phyloP scores from a whole-genome alignment of 495 filamentous ascomycete genomes.

The Hypoxylon cercidicola region DNA sequence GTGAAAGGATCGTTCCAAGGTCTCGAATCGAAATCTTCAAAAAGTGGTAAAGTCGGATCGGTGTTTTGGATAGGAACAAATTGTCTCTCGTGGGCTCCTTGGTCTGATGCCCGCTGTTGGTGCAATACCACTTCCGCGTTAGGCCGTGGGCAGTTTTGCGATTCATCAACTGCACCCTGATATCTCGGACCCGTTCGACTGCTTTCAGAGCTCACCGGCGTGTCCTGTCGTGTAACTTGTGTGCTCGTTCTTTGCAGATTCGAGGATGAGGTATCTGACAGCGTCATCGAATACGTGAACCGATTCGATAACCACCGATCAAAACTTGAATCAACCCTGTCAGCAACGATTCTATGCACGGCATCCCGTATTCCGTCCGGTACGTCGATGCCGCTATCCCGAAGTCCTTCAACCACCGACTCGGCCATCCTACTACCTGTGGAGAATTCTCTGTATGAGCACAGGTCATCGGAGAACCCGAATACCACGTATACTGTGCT shows the following conservation, averaged over 20 bases:
- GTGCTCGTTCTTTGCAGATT: neutral
- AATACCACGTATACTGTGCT: slow-evolving; percentile 27
- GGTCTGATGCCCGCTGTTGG: neutral
- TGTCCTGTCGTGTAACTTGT: neutral
- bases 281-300: neutral
- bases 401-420: slow-evolving; percentile 5
- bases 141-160: neutral
- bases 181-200: neutral
- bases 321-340: slow-evolving; percentile 1
- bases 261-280: neutral
- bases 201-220: neutral
- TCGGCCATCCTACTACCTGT: neutral
- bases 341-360: slow-evolving; percentile 1
- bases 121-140: neutral
- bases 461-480: slow-evolving; percentile 32
- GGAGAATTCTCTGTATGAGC: slow-evolving; percentile 21
- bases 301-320: slow-evolving; percentile 5
- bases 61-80: neutral
- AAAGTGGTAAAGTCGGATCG: neutral
- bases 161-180: neutral
- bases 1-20: neutral
- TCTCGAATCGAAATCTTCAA: neutral
- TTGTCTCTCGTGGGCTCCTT: neutral
- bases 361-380: neutral
- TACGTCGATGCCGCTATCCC: neutral